These are phyloP conservation scores for Yamagishiella unicocca DNA, from an alignment of 139 green algal genomes.

Conservation along the genomic window DNA sequence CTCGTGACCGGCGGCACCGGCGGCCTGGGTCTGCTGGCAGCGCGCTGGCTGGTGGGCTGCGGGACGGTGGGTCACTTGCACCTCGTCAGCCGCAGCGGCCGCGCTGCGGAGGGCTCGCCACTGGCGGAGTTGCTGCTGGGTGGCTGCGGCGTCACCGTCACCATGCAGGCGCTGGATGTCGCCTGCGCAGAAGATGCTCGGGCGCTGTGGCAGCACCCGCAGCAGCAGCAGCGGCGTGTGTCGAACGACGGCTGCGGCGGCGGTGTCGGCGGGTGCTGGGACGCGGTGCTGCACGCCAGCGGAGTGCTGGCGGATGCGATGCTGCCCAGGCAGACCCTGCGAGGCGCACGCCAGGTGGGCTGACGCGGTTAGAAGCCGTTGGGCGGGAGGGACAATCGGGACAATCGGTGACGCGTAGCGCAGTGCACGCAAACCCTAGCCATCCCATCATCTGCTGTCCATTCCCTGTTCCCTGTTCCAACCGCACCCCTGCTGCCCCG, in stretches of 20 bases:
- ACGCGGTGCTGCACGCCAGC: slow-evolving; percentile 64
- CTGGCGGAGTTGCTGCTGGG: slow-evolving; percentile 18
- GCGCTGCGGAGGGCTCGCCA: not conserved
- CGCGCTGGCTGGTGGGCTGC: slow-evolving; percentile 61
- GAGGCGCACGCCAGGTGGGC: not conserved
- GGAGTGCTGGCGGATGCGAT: slow-evolving; percentile 66
- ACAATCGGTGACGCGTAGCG: not conserved
- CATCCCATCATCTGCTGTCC: not conserved
- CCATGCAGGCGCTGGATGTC: slow-evolving; percentile 38
- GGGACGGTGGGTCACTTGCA: slow-evolving; percentile 36
- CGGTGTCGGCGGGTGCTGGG: not conserved
- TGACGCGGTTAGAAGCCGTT: no score
- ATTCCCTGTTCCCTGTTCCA: not conserved
- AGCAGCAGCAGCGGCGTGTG: not conserved
- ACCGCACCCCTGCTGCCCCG: not conserved
- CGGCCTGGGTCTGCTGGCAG: slow-evolving; percentile 71
- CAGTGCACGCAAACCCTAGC: not conserved
- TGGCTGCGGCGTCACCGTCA: not conserved
- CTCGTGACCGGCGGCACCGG: slow-evolving; percentile 72
- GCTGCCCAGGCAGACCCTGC: slow-evolving; percentile 54
- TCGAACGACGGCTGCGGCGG: no score
- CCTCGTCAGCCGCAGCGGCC: slow-evolving; percentile 56
- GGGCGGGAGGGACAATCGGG: not conserved
- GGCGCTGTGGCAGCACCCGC: not conserved
- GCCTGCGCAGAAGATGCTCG: slow-evolving; percentile 9